phyloP scores from a whole-genome alignment of 768 basidiomycete species.

The Suillus lakei region DNA sequence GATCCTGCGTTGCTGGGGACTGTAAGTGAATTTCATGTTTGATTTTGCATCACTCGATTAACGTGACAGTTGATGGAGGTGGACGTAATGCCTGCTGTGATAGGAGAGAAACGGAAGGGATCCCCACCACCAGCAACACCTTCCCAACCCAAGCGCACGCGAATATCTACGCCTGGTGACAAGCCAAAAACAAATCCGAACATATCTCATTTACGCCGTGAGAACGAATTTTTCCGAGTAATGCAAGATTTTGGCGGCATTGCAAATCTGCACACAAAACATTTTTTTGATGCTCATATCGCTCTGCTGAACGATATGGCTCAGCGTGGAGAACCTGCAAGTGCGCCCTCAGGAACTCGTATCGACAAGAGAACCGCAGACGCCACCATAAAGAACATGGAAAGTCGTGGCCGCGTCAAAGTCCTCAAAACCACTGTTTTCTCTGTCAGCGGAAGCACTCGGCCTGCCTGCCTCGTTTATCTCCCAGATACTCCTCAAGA shows the following conservation, averaged over 20 bases:
- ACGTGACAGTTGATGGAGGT: background rate
- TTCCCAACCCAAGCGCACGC: slow-evolving; percentile 27
- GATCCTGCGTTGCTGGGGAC: background rate
- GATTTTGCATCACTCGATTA: background rate
- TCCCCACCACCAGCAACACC: slow-evolving; percentile 8
- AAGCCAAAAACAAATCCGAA: slow-evolving; percentile 53
- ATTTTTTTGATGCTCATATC: slow-evolving; percentile 70
- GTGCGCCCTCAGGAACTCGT: slow-evolving; percentile 67
- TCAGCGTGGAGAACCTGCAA: slow-evolving; percentile 68
- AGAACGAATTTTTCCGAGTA: slow-evolving; percentile 76
- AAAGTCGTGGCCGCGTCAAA: slow-evolving; percentile 70
- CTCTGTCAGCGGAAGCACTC: slow-evolving; percentile 60
- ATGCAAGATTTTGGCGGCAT: slow-evolving; percentile 73
- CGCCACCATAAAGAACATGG: slow-evolving; percentile 61
- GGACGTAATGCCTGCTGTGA: background rate
- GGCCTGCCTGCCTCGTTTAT: slow-evolving; percentile 67
- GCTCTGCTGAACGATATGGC: slow-evolving; percentile 62
- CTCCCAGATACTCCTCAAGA: slow-evolving; percentile 61
- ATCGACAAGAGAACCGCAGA: slow-evolving; percentile 77
- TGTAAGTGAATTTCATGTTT: background rate
- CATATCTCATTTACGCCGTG: slow-evolving; percentile 77
- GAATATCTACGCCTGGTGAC: slow-evolving; percentile 7
- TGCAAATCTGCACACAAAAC: slow-evolving; percentile 65
- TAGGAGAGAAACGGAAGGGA: slow-evolving; percentile 22
- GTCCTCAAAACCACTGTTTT: slow-evolving; percentile 68